Evolutionary conservation across 2,329 filamentous ascomycete genomes (phyloP).

Genomic region (Xylariomycetidae sp.): DNA sequence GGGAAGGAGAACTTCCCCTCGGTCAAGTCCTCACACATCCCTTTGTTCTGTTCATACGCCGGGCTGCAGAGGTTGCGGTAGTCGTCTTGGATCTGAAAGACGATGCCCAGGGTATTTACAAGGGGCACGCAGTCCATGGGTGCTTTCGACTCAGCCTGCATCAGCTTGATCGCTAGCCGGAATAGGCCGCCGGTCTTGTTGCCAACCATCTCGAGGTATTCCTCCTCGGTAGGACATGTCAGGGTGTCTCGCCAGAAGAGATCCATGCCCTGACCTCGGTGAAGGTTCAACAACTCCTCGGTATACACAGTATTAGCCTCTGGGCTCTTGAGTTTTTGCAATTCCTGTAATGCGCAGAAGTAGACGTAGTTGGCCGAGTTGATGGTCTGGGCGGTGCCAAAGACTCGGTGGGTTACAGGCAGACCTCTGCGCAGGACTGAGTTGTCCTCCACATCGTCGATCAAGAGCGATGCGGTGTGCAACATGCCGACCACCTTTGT

Average conservation of each 20-base stretch:
- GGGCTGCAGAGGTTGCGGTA: slow-evolving; percentile 76
- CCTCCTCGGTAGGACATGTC: slow-evolving; percentile 77
- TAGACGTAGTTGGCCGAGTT: slow-evolving; percentile 89
- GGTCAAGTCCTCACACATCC: slow-evolving; percentile 88
- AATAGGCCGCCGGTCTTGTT: slow-evolving; percentile 90
- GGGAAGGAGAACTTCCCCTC: slow-evolving; percentile 97
- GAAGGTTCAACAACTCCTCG: slow-evolving; percentile 77
- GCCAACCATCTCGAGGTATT: slow-evolving; percentile 90
- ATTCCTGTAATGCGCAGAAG: slow-evolving; percentile 70
- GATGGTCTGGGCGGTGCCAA: slow-evolving; percentile 81
- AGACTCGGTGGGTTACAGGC: slow-evolving; percentile 79
- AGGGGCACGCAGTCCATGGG: slow-evolving; percentile 71
- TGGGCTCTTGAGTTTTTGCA: slow-evolving; percentile 64
- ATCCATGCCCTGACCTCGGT: slow-evolving; percentile 86
- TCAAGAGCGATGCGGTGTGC: slow-evolving; percentile 74
- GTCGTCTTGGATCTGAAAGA: slow-evolving; percentile 91
- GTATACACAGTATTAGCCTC: slow-evolving; percentile 65
- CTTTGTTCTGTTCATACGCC: slow-evolving; percentile 85
- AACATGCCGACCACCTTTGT: slow-evolving; percentile 78
- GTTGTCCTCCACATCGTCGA: slow-evolving; percentile 84
- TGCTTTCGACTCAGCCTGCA: slow-evolving; percentile 65
- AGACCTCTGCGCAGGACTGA: slow-evolving; percentile 70
- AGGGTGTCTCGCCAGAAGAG: slow-evolving; percentile 83
- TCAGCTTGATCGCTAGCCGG: slow-evolving; percentile 76
- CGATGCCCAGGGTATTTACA: slow-evolving; percentile 76